Conservation (phyloP, 768 basidiomycete species). For the Naganishia friedmannii region DNA sequence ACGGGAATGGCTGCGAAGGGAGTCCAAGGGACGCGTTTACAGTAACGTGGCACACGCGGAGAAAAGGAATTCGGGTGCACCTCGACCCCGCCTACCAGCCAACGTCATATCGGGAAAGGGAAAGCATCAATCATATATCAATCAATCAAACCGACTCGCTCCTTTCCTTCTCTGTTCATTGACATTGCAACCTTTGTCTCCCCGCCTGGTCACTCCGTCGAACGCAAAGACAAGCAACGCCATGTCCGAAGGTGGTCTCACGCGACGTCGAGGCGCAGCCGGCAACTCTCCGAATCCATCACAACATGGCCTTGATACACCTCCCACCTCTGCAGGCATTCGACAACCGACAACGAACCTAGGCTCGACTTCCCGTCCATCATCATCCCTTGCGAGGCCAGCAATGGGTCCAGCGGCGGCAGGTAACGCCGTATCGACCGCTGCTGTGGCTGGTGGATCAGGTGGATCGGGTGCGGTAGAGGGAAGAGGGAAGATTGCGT, state of each 20-base stretch:
- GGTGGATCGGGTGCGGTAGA: conserved; percentile 62
- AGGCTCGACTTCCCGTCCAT: conserved; percentile 30
- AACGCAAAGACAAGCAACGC: neutral
- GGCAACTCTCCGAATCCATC: conserved; percentile 34
- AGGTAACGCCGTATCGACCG: conserved; percentile 29
- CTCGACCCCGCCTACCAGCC: conserved; percentile 5
- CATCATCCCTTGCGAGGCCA: conserved; percentile 31
- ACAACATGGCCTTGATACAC: conserved; percentile 24
- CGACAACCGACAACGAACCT: conserved; percentile 18
- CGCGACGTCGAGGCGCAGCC: conserved; percentile 46
- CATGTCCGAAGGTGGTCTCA: conserved; percentile 52
- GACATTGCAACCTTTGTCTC: neutral
- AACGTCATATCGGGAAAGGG: conserved; percentile 14
- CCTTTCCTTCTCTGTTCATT: neutral
- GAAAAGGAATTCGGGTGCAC: neutral
- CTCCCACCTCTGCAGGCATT: conserved; percentile 21
- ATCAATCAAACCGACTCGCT: neutral
- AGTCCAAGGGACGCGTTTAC: neutral
- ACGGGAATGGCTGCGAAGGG: no score
- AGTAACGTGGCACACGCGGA: neutral
- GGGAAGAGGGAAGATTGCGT: conserved; percentile 83
- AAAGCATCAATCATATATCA: neutral
- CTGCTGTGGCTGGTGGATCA: conserved; percentile 55
- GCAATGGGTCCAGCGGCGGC: conserved; percentile 18
- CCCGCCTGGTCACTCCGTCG: neutral